phyloP scores from a whole-genome alignment of 495 filamentous ascomycete species.

The Podospora sp. region DNA sequence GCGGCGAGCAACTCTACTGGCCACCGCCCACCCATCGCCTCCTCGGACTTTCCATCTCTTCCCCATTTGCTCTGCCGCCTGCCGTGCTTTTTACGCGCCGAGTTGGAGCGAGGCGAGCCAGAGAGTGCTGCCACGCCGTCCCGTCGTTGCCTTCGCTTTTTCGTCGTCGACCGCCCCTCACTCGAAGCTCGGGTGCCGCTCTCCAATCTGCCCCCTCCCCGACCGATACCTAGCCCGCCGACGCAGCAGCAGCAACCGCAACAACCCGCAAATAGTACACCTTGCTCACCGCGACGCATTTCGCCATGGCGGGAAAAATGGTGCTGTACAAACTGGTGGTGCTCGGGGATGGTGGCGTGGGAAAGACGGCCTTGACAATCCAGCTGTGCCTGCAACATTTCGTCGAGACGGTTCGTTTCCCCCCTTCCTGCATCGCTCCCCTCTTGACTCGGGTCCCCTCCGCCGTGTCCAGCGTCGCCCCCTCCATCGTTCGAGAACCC shows the following conservation, averaged over 20 bases:
- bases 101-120: slow-evolving; percentile 5
- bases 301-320: slow-evolving; percentile 73
- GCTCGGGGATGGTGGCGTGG: slow-evolving; percentile 76
- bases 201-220: slow-evolving; percentile 16
- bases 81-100: neutral
- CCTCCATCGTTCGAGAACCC: slow-evolving; percentile 12
- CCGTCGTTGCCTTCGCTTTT: neutral
- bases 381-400: slow-evolving; percentile 75
- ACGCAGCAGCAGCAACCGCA: slow-evolving; percentile 2
- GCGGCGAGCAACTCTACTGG: neutral
- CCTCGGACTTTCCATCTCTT: slow-evolving; percentile 1
- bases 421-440: slow-evolving; percentile 13
- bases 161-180: slow-evolving; percentile 18
- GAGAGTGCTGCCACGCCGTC: neutral
- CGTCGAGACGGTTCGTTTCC: slow-evolving; percentile 56
- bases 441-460: neutral
- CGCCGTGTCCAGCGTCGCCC: slow-evolving; percentile 3
- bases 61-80: slow-evolving; percentile 1
- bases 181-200: slow-evolving; percentile 15
- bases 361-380: slow-evolving; percentile 97
- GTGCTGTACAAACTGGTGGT: slow-evolving; percentile 98
- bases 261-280: neutral
- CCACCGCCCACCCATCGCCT: slow-evolving; percentile 8
- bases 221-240: slow-evolving; percentile 13
- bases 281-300: slow-evolving; percentile 22